Percentiles rank a stretch among this genome's conserved stretches.
Conservation (phyloP, 2,329 filamentous ascomycete species). For the Trichoderma brevicompactum region DNA sequence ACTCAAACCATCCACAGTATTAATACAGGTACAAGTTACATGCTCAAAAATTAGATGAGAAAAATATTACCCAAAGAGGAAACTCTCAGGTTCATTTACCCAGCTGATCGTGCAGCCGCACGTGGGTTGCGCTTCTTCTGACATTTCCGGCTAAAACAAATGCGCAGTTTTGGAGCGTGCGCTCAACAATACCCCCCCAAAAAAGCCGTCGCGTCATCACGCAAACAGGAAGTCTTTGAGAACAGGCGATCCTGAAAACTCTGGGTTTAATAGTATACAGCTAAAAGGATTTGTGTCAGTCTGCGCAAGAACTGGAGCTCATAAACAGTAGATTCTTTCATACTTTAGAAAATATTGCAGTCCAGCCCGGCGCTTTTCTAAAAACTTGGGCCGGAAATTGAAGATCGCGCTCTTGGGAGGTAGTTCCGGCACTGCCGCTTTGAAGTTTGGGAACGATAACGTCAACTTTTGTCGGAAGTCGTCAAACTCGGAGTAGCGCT, state of each 20-base stretch:
- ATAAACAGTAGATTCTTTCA: constrained; percentile 41
- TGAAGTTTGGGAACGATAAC: constrained; percentile 80
- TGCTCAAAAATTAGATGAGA: constrained; percentile 6
- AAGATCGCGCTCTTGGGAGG: constrained; percentile 91
- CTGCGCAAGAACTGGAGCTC: background rate
- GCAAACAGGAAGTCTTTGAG: constrained; percentile 88
- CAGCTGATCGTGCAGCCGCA: constrained; percentile 7
- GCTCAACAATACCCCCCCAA: background rate
- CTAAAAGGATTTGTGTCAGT: constrained; percentile 49
- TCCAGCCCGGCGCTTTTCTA: constrained; percentile 81
- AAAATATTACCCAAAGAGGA: constrained; percentile 17
- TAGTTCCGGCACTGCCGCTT: constrained; percentile 82
- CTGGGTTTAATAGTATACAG: constrained; percentile 88
- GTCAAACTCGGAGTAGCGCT: constrained; percentile 93
- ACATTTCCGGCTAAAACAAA: background rate
- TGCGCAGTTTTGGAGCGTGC: background rate
- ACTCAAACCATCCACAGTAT: background rate
- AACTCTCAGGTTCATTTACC: background rate
- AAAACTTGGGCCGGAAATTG: constrained; percentile 80
- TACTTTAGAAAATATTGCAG: constrained; percentile 94
- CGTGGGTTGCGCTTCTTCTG: constrained; percentile 1
- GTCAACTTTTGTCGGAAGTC: constrained; percentile 75
- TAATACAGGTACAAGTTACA: background rate
- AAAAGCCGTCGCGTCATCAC: constrained; percentile 39
- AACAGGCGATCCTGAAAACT: constrained; percentile 89